Conservation (phyloP, 208 protist genomes). For the Porcisia deanei region DNA sequence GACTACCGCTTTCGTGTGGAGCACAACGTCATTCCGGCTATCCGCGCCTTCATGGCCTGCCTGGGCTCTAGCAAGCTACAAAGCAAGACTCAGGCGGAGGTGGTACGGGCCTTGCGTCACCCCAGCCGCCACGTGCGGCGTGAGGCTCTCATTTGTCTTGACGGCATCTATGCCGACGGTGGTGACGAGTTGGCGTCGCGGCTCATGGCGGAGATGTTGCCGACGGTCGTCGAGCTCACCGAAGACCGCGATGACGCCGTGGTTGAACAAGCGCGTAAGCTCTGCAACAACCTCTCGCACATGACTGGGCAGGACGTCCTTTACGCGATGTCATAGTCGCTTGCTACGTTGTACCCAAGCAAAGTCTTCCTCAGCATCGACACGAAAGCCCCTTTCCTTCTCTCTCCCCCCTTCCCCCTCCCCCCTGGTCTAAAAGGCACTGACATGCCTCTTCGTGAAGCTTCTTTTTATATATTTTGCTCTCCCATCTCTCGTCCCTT, state of each 20-base stretch:
- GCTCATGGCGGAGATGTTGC: constrained; percentile 90
- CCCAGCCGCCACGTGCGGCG: constrained; percentile 71
- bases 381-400: background rate
- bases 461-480: background rate
- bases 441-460: background rate
- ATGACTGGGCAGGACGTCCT: constrained; percentile 91
- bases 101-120: constrained; percentile 76
- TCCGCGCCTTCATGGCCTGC: constrained; percentile 77
- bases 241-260: constrained; percentile 83
- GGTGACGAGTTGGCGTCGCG: constrained; percentile 88
- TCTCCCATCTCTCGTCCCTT: background rate
- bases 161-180: constrained; percentile 87
- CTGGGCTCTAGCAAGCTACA: constrained; percentile 75
- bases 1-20: constrained; percentile 73
- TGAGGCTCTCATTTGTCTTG: constrained; percentile 64
- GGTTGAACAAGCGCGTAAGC: constrained; percentile 76
- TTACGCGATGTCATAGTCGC: constrained; percentile 73
- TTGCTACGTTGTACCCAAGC: background rate
- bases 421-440: background rate
- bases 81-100: constrained; percentile 84
- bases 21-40: constrained; percentile 73
- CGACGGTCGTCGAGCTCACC: constrained; percentile 87
- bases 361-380: background rate
- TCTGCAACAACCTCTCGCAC: constrained; percentile 84
- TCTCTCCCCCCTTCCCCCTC: background rate